A percentile compares a stretch with the other conserved stretches of the same genome.
Conservation (phyloP, 163 green algal species). For the Scenedesmus sp. region DNA sequence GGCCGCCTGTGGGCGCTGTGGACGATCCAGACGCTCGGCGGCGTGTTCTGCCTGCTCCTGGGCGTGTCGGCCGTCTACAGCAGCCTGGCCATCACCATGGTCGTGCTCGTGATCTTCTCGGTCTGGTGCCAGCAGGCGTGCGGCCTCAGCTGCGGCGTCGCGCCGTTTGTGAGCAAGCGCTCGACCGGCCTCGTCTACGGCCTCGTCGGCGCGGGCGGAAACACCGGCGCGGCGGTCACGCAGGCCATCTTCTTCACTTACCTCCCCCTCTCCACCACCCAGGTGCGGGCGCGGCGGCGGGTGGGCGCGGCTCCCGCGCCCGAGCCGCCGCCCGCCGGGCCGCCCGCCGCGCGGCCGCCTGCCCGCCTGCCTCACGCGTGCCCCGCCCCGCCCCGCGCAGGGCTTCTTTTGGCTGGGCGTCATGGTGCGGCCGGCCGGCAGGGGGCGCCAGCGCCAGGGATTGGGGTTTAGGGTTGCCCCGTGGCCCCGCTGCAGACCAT, state of each 20-base stretch:
- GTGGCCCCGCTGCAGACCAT: too few relatives aligned
- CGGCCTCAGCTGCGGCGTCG: conserved; percentile 80
- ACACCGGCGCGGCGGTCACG: conserved; percentile 79
- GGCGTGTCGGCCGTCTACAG: conserved; percentile 53
- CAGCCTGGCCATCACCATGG: conserved; percentile 67
- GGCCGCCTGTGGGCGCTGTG: conserved; percentile 85
- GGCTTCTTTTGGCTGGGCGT: conserved; percentile 79
- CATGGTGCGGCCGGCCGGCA: too few relatives aligned
- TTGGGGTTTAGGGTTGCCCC: too few relatives aligned
- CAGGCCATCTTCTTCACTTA: conserved; percentile 82
- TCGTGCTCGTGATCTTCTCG: conserved; percentile 83
- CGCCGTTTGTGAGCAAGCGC: conserved; percentile 90
- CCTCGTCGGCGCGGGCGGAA: conserved; percentile 90
- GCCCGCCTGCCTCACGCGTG: too few relatives aligned
- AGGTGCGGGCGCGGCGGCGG: too few relatives aligned
- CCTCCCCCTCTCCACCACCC: conserved; percentile 48
- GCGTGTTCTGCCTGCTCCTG: conserved; percentile 76
- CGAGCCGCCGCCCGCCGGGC: too few relatives aligned
- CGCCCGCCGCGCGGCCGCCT: too few relatives aligned
- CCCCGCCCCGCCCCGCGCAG: too few relatives aligned
- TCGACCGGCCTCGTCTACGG: conserved; percentile 89
- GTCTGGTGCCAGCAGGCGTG: conserved; percentile 81
- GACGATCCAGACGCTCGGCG: conserved; percentile 62
- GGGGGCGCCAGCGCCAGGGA: too few relatives aligned
- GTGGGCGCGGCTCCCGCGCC: too few relatives aligned